Conservation (phyloP, 352 stramenopile genomes). For the Globisporangium acanthophoron region DNA sequence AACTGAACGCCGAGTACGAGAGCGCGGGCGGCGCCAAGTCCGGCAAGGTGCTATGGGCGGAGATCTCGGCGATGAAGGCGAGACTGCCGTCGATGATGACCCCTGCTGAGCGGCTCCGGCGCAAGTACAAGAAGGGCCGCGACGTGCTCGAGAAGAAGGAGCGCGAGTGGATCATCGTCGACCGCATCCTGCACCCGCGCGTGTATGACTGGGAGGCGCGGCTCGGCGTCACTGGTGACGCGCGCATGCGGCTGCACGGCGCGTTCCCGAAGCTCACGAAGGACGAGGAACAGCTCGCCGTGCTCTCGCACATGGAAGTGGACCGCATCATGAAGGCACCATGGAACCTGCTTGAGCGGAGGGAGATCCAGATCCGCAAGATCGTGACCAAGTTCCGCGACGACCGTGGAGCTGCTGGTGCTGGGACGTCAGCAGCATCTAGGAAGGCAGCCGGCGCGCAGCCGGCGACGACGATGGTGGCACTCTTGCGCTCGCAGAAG, state of each 20-base stretch:
- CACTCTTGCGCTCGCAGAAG: constrained; percentile 47
- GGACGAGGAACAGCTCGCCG: constrained; percentile 56
- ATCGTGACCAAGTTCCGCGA: constrained; percentile 65
- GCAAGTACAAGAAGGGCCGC: constrained; percentile 76
- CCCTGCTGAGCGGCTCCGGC: constrained; percentile 52
- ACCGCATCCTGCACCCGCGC: constrained; percentile 58
- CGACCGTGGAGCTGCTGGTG: constrained; percentile 15
- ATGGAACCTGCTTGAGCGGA: constrained; percentile 67
- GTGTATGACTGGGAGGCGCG: constrained; percentile 68
- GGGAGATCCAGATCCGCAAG: constrained; percentile 73
- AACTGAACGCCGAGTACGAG: constrained; percentile 66
- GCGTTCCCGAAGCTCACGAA: constrained; percentile 45
- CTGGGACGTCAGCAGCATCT: not conserved
- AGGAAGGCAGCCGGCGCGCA: constrained; percentile 11
- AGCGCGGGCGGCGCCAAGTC: constrained; percentile 32
- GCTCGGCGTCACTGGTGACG: constrained; percentile 15
- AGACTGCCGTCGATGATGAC: constrained; percentile 79
- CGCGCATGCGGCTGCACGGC: constrained; percentile 37
- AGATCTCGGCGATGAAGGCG: constrained; percentile 67
- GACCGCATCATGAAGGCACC: constrained; percentile 65
- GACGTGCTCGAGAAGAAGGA: constrained; percentile 66
- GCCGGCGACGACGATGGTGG: constrained; percentile 25
- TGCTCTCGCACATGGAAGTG: constrained; percentile 55
- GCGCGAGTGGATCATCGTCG: constrained; percentile 69
- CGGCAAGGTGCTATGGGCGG: constrained; percentile 61